Base-by-base conservation (phyloP, 2,329 filamentous ascomycete genomes). In the Aspergillus fischeri region DNA sequence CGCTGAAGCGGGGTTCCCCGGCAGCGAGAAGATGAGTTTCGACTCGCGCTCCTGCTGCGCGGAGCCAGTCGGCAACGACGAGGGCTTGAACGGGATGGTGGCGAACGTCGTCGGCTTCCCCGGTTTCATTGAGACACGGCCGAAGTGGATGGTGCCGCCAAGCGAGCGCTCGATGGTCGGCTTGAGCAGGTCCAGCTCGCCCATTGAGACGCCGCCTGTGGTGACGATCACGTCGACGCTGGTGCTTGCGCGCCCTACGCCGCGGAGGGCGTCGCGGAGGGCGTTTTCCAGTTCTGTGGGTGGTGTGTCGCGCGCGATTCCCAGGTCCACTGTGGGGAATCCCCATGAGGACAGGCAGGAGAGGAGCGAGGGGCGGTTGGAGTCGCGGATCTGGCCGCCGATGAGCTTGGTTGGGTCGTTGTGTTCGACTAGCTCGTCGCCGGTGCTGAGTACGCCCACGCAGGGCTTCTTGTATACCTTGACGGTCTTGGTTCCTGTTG, bases 41-140 rank as follows among this genome's bases (percentile, higher is more conserved):
- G 77, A 78, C 25, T 85, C 74, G 49, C 86, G 81, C 44, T 83
- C 78, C 60, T 83, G 82, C 58, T 84, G 79, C 5, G 38, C 52
- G 27, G 53, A 49, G 55, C n/a, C 63, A n/a, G 83, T 79, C 1
- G 65, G 65, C 14, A 65, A 58, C 14, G 66, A 58, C 14, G 66
- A 65, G 5, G 71, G 66, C 62, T 87, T 87, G 68, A 83, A 78
- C 0, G 90, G 87, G 0, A 97, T 83, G 0, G 91, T 97, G 2
- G 94, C 94, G 73, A 99, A 99, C 0, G 94, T 99, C 0, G 92
- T 97, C 2, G 94, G 94, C 75, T 97, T 99, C 4, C 94, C 94
- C 0, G 94, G 94, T 78, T 99, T 99, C 94, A 99, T 97, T 54
- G 88, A 85, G 2, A 99, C 94, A 3, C 94, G 88, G 25, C 94